Base-by-base conservation (phyloP, 768 basidiomycete species). In the Podaxis sp. region DNA sequence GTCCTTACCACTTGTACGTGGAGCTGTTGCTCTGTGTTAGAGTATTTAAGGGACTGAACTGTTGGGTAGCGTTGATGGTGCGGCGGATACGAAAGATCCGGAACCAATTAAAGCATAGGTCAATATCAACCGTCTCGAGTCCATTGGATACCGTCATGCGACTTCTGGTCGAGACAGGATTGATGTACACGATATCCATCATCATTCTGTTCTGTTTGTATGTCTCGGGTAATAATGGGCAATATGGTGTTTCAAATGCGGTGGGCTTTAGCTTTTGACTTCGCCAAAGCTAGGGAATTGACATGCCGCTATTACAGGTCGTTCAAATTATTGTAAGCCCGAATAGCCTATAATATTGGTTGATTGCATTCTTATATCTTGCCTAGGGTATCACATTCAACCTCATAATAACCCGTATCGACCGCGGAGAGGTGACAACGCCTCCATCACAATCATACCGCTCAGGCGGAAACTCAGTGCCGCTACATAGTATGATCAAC, bases 251-350 rank as follows among this genome's bases (percentile, higher is more conserved):
- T 9, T 79, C 77, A 3, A 72, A 79, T 63, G 71, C 76, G 33
- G 77, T 80, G 63, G 52, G 76, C 70, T 8, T 46, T 8, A 59
- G 44, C n/a, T 30, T 46, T 63, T 57, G 33, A 44, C 53, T 52
- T 3, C 40, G 52, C 38, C 44, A 17, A 17, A n/a, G 44, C n/a
- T 13, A 24, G 19, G 6, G 19, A 7, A 22, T 13, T 40, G 9
- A n/a, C 26, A 22, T 51, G 12, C 26, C 26, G 6, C n/a, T 49
- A 11, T n/a, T 36, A 9, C 62, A 79, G 76, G 71, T 79, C 36
- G 76, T 79, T 2, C 79, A 80, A 65, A 79, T 80, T 36, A 79
- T 80, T 64, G 77, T 76, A 60, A 63, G 73, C 66, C 56, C 1
- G 9, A 11, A 49, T 8, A 8, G 7, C 1, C 15, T 13, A 12